phyloP scores from a whole-genome alignment of 106 monocot species.

The Acanthochlamys bracteata region DNA sequence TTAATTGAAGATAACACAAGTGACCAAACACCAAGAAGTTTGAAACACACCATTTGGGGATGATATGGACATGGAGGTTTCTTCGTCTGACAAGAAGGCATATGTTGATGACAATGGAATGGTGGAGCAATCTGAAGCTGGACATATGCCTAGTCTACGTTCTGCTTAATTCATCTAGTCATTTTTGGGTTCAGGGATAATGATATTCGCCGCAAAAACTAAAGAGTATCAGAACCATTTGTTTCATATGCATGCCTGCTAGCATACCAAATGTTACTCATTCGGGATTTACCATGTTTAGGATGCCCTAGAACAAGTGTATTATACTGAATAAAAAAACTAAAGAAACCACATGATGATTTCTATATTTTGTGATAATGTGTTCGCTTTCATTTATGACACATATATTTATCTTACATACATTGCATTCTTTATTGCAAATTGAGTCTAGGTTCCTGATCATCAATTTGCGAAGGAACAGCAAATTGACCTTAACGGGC shows the following conservation, averaged over 20 bases:
- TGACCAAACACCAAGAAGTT: slow-evolving; percentile 19
- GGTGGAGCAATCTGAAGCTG: slow-evolving; percentile 12
- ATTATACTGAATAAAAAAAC: too few species aligned
- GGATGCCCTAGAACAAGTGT: too few species aligned
- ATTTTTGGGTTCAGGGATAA: background rate
- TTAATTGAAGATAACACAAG: slow-evolving; percentile 52
- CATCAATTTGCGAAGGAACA: too few species aligned
- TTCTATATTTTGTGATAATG: too few species aligned
- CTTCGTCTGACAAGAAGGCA: background rate
- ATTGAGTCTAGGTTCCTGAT: too few species aligned
- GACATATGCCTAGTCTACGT: slow-evolving; percentile 9
- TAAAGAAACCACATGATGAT: too few species aligned
- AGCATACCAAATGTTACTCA: too few species aligned
- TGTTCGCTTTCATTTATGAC: too few species aligned
- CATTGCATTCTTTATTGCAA: too few species aligned
- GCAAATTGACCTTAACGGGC: too few species aligned
- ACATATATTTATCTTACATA: too few species aligned
- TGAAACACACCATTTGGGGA: slow-evolving; percentile 20
- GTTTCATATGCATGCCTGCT: background rate
- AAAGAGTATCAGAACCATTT: background rate
- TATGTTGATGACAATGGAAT: slow-evolving; percentile 22
- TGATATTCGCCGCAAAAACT: background rate
- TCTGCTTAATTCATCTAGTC: background rate
- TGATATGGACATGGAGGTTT: slow-evolving; percentile 16
- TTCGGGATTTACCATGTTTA: too few species aligned